Evolutionary conservation across 345 rosid genomes (phyloP).

Genomic region (Melaleuca alternifolia): DNA sequence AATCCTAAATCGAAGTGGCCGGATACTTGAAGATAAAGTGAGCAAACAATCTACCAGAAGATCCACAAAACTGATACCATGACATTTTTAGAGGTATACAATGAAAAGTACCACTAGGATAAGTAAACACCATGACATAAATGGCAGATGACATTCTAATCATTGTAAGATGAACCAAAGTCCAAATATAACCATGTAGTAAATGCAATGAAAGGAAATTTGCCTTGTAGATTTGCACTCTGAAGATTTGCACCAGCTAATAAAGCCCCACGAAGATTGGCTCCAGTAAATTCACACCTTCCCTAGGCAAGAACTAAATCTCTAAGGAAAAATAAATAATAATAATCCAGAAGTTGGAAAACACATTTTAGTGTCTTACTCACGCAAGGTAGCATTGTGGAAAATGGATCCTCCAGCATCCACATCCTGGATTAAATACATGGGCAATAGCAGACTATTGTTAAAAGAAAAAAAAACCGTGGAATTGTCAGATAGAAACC

Average conservation of each 20-base stretch:
- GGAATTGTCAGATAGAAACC: background rate
- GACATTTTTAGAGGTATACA: background rate
- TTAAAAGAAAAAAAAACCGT: background rate
- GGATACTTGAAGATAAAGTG: background rate
- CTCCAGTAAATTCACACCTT: constrained; percentile 93
- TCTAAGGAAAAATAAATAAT: background rate
- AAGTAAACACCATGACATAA: background rate
- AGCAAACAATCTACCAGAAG: background rate
- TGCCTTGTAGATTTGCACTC: constrained; percentile 93
- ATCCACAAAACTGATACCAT: background rate
- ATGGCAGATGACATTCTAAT: background rate
- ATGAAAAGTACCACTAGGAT: background rate
- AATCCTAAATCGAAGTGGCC: background rate
- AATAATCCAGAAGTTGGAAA: background rate
- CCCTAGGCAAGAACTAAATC: constrained; percentile 31
- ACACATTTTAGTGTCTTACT: constrained; percentile 40
- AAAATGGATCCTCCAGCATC: constrained; percentile 77
- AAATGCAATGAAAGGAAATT: background rate
- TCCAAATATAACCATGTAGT: background rate
- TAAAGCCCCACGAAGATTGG: constrained; percentile 81
- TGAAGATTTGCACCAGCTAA: constrained; percentile 87
- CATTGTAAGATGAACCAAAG: background rate
- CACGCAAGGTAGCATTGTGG: constrained; percentile 87
- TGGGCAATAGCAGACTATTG: background rate
- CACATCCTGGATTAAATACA: constrained; percentile 37